Base-by-base conservation (phyloP, 129 eudicot genomes). In the Flaveria brownii region DNA sequence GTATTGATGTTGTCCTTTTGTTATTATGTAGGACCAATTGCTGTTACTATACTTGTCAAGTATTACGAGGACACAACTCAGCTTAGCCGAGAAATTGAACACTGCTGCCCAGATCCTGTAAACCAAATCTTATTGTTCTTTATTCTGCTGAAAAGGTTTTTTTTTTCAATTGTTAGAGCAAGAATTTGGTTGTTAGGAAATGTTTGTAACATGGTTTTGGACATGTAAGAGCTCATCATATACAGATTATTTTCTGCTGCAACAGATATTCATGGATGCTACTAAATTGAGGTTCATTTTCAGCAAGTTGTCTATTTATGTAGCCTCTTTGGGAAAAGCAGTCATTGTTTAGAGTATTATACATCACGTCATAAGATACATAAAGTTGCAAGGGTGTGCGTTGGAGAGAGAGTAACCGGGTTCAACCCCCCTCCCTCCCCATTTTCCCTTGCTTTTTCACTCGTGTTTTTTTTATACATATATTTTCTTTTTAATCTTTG, bases 31-130 rank as follows among this genome's bases (percentile, higher is more conserved):
- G 99, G 99, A 95, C 61, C 97, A 95, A 70, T 83, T 91, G 73
- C 89, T 95, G 51, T 83, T 95, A 57, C 83, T 91, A 6, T 95
- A 95, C 86, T 78, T 91, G 85, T 91, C 99, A 54, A 95, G 99
- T 89, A 89, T 95, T 42, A 89, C 96, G 78, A 95, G 99, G 85
- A 89, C 97, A 62, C 97, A 95, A 72, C 92, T 95, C 43, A 83
- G 96, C 73, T 67, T 95, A 81, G 99, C 99, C 13, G 96, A 95
- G 72, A 94, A 91, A 63, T 46, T 82, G 72, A 82, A 82, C 79
- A 82, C 86, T 10, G 86, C 86, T 65, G 86, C 86, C n/a, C 86
- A 82, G 71, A 78, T 82, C 75, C 65, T 82, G 52, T 82, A 82
- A 82, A 82, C 51, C 73, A 72, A 39, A 51, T 60, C 72, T 61